These are phyloP conservation scores for Penicillium robsamsonii DNA, from an alignment of 495 filamentous ascomycete genomes.

Conservation along the genomic window DNA sequence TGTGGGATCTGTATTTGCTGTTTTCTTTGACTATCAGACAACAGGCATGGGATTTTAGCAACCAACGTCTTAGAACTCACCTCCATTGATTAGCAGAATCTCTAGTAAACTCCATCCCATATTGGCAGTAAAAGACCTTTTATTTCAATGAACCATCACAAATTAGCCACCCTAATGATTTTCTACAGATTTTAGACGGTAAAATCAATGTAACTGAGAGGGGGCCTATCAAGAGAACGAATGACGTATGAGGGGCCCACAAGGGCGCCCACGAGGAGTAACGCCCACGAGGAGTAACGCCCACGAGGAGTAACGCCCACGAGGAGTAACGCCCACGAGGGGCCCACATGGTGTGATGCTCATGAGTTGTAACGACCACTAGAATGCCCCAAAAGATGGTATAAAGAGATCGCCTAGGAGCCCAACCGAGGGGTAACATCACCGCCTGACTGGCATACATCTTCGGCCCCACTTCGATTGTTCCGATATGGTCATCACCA, in stretches of 20 bases:
- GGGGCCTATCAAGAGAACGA: not conserved
- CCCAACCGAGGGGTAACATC: not conserved
- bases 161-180: not conserved
- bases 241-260: not conserved
- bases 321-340: too few relatives aligned
- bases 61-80: not conserved
- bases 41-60: not conserved
- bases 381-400: too few relatives aligned
- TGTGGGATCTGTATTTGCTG: constrained; percentile 3
- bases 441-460: not conserved
- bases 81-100: not conserved
- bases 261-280: not conserved
- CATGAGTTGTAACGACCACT: too few relatives aligned
- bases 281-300: not conserved
- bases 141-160: not conserved
- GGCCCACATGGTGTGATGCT: too few relatives aligned
- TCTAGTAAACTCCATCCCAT: not conserved
- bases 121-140: not conserved
- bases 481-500: not conserved
- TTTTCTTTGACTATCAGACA: not conserved
- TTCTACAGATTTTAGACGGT: not conserved
- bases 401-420: not conserved
- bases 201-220: not conserved
- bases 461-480: not conserved
- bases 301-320: not conserved